Percentiles rank a stretch among this genome's conserved stretches.
phyloP scores from a whole-genome alignment of 1,139 yeast species.

The Yamadazyma dushanensis region DNA sequence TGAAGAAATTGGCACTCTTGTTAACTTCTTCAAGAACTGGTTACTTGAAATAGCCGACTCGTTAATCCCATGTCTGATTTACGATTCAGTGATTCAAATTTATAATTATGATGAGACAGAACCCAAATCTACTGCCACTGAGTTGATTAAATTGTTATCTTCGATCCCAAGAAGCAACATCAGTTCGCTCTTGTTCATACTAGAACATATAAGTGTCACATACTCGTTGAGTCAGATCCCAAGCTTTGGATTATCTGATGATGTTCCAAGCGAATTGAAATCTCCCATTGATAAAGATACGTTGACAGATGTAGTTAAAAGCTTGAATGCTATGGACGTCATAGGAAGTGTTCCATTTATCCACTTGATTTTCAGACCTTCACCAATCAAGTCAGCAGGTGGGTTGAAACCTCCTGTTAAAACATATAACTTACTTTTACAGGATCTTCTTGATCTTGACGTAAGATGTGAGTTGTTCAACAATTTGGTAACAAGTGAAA shows the following conservation, averaged over 20 bases:
- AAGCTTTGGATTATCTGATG: constrained; percentile 33
- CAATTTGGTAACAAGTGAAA: constrained; percentile 32
- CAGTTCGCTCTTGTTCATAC: constrained; percentile 35
- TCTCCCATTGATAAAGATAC: constrained; percentile 13
- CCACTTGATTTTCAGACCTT: constrained; percentile 45
- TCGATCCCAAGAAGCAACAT: constrained; percentile 45
- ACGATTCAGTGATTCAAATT: constrained; percentile 31
- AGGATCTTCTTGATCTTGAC: constrained; percentile 29
- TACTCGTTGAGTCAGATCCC: constrained; percentile 27
- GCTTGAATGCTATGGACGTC: constrained; percentile 36
- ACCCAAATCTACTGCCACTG: constrained; percentile 10
- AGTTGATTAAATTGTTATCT: constrained; percentile 28
- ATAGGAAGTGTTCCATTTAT: constrained; percentile 44
- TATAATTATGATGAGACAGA: constrained; percentile 17
- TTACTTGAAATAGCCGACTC: constrained; percentile 45
- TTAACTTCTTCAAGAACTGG: constrained; percentile 44
- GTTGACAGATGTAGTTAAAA: constrained; percentile 14
- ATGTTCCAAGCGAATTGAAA: constrained; percentile 20
- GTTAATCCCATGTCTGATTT: constrained; percentile 44
- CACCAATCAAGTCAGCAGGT: constrained; percentile 32
- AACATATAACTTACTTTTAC: constrained; percentile 26
- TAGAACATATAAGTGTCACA: constrained; percentile 35
- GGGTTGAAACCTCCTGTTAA: constrained; percentile 46
- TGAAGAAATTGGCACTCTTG: constrained; percentile 15
- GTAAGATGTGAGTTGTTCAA: constrained; percentile 26